Conservation (phyloP, 495 filamentous ascomycete genomes). For the Lophium mytilinum region DNA sequence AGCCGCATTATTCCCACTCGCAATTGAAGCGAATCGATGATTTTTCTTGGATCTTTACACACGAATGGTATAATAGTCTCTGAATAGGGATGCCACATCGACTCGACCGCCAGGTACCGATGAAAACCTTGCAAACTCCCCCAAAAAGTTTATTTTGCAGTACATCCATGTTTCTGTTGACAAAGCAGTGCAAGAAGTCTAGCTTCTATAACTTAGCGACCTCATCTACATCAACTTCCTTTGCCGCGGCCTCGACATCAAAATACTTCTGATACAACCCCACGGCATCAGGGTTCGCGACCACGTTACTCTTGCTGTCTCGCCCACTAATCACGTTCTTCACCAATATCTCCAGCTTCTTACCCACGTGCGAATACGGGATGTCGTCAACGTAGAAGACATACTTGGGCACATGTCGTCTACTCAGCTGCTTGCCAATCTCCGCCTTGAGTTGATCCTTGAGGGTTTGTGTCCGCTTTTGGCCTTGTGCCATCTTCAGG, state of each 20-base stretch:
- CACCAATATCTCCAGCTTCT: constrained; percentile 1
- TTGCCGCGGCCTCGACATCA: background rate
- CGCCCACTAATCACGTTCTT: constrained; percentile 1
- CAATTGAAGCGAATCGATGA: too few species aligned
- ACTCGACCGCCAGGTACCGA: too few species aligned
- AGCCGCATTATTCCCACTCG: too few species aligned
- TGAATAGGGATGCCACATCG: too few species aligned
- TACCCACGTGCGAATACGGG: background rate
- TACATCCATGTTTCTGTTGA: too few species aligned
- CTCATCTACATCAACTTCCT: background rate
- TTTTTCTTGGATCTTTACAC: too few species aligned
- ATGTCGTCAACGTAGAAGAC: constrained; percentile 1
- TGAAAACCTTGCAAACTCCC: too few species aligned
- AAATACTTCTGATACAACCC: background rate
- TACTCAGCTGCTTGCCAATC: background rate
- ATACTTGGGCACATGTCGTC: constrained; percentile 2
- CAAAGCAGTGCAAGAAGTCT: background rate
- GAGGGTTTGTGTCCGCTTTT: background rate
- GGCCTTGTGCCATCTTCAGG: background rate
- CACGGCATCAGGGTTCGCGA: constrained; percentile 1
- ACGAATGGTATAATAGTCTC: too few species aligned
- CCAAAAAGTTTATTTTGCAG: too few species aligned
- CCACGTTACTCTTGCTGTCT: background rate
- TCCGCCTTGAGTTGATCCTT: background rate
- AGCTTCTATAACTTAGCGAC: background rate